Conservation (phyloP, 768 basidiomycete genomes). For the Podaxis sp. region DNA sequence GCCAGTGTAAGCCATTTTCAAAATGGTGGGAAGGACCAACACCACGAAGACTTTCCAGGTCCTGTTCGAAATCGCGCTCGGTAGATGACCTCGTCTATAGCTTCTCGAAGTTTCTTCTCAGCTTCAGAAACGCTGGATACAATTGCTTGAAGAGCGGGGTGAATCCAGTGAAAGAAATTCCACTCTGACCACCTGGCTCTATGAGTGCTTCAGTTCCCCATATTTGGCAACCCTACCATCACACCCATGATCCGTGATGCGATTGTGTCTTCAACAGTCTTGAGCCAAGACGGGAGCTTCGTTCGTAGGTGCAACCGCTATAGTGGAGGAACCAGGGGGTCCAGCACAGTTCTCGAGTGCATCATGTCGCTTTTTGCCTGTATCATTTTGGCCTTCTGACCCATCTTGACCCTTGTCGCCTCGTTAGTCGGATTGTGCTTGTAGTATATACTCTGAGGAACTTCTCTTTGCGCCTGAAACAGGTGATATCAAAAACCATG, state of each 20-base stretch:
- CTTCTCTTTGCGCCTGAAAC: not conserved
- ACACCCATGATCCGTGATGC: too few relatives aligned
- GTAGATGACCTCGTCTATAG: conserved; percentile 93
- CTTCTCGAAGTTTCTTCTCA: conserved; percentile 96
- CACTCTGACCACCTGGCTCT: too few relatives aligned
- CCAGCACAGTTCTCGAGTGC: too few relatives aligned
- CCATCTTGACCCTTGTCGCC: not conserved
- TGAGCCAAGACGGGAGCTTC: not conserved
- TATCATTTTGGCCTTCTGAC: not conserved
- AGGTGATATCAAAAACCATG: not conserved
- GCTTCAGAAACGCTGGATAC: conserved; percentile 86
- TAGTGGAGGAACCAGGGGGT: not conserved
- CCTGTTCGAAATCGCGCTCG: conserved; percentile 95
- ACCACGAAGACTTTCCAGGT: conserved; percentile 96
- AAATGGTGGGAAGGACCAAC: conserved; percentile 38
- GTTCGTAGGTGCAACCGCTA: not conserved
- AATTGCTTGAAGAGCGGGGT: conserved; percentile 92
- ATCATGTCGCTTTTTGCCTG: not conserved
- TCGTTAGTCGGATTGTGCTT: not conserved
- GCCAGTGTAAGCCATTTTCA: not conserved
- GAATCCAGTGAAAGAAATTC: conserved; percentile 58
- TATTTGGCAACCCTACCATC: too few relatives aligned
- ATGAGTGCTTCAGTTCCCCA: too few relatives aligned
- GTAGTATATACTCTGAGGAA: not conserved
- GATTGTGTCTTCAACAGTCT: too few relatives aligned